Evolutionary conservation across 2,329 filamentous ascomycete species (phyloP), one percentile per base, ranked within the genome.

Genomic region (Paracoccidioides lutzii): DNA sequence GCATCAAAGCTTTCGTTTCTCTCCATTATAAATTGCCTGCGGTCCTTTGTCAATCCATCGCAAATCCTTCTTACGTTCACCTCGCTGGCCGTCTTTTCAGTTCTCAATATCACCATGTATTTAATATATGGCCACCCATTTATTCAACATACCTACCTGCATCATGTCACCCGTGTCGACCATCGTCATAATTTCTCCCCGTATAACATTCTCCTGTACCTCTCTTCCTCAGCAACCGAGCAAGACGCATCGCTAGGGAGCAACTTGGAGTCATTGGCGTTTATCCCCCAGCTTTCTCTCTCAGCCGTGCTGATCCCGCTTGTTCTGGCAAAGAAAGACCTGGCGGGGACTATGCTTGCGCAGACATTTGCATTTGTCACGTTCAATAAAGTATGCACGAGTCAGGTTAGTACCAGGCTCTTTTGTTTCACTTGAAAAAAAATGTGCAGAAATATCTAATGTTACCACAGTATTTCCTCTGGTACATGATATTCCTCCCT

Each of bases 331-430:
- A 94, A 91, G 68, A 86, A 82, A 63, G 84, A 93, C 64, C 78
- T 98, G 0, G 79, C 90, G 0, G 81, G 83, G 0, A 85, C 88
- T 4, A 90, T 97, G 87, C 80, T 97, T 59, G 89, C 88, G 3
- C 93, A 98, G 72, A 97, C 93, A 0, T 95, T 96, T 72, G 88
- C 91, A 0, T 98, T 98, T 71, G 93, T 97, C 3, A 85, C 90
- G 0, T 97, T 97, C 64, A 98, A 98, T 75, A 98, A 98, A 75
- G 93, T 98, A 59, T 97, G 91, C 78, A 98, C 93, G 3, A 95
- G 90, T 66, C 91, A 97, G 80, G 89, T 93, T 79, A 60, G 78
- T 67, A 12, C 53, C 35, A 35, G 35, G 8, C 15, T 22, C 15
- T 6, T 44, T 53, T 52, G n/a, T 37, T 22, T 49, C 32, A 6